Conservation (phyloP, 805 yeast species). For the Ogataea ganodermae region DNA sequence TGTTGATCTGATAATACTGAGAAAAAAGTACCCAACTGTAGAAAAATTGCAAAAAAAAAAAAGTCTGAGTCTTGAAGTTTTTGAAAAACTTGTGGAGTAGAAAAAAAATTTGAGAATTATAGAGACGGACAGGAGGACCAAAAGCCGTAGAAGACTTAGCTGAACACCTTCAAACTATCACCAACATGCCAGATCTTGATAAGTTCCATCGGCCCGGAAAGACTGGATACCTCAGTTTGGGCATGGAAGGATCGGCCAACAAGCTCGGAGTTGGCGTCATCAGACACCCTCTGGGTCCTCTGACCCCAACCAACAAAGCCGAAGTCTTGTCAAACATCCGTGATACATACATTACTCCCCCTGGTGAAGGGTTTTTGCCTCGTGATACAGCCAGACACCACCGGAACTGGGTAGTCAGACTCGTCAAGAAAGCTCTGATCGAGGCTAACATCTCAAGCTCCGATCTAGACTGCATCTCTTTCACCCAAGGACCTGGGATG, state of each 20-base stretch:
- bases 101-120: background rate
- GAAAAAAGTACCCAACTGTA: no score
- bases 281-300: conserved; percentile 65
- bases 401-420: conserved; percentile 86
- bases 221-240: conserved; percentile 69
- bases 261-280: conserved; percentile 94
- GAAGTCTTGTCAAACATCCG: conserved; percentile 84
- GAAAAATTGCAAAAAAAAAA: no score
- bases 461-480: conserved; percentile 80
- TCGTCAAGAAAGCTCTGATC: conserved; percentile 63
- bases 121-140: background rate
- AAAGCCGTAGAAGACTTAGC: no score
- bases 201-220: conserved; percentile 42
- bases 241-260: conserved; percentile 96
- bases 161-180: no score
- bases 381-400: conserved; percentile 97
- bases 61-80: background rate
- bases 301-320: conserved; percentile 61
- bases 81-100: background rate
- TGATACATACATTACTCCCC: conserved; percentile 94
- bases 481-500: conserved; percentile 99
- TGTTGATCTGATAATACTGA: background rate
- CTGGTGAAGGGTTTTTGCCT: conserved; percentile 97
- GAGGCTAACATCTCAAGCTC: conserved; percentile 54
- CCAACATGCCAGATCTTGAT: conserved; percentile 41